phyloP scores from a whole-genome alignment of 257 asterid genomes.

The Solanum microdontum region DNA sequence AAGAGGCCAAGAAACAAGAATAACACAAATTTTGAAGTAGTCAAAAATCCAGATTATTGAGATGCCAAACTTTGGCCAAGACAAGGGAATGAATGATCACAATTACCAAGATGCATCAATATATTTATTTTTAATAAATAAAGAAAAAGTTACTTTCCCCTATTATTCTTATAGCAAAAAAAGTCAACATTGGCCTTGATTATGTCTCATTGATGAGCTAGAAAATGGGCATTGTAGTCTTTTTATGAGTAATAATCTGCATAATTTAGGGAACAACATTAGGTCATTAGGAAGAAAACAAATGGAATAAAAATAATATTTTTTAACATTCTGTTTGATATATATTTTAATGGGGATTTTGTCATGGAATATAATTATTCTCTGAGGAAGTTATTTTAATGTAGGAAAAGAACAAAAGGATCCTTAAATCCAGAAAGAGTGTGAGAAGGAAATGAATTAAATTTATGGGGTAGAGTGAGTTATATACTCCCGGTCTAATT shows the following conservation, averaged over 20 bases:
- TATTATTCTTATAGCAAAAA: not conserved
- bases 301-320: not conserved
- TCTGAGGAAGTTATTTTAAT: constrained; percentile 1
- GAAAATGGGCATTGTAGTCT: not conserved
- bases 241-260: not conserved
- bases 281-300: not conserved
- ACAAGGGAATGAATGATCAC: constrained; percentile 7
- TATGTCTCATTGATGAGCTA: not conserved
- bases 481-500: not conserved
- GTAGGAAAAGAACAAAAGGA: constrained; percentile 8
- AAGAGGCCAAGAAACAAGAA: not conserved
- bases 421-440: constrained; percentile 21
- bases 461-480: constrained; percentile 11
- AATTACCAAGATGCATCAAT: not conserved
- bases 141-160: not conserved
- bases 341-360: not conserved
- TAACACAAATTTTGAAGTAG: not conserved
- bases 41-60: constrained; percentile 10
- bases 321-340: not conserved
- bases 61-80: constrained; percentile 11
- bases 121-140: not conserved
- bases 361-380: not conserved
- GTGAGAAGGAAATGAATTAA: constrained; percentile 2
- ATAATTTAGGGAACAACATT: not conserved
- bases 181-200: not conserved